Conservation (phyloP, 2,329 filamentous ascomycete genomes). For the Mariannaea sp. region DNA sequence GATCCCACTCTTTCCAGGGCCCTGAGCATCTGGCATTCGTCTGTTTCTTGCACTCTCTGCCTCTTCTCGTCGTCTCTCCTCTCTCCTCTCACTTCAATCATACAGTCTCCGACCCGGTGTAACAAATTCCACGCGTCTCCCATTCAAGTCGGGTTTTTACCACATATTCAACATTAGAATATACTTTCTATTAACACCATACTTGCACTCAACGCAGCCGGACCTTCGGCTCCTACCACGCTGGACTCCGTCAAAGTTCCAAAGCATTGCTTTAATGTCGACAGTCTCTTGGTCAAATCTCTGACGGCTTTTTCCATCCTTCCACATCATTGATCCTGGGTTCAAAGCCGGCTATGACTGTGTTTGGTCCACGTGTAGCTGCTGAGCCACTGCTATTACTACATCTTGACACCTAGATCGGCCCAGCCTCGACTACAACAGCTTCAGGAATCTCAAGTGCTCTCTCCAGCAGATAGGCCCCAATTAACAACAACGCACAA, state of each 20-base stretch:
- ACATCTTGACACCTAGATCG: slow-evolving; percentile 8
- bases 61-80: background rate
- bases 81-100: background rate
- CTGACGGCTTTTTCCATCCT: background rate
- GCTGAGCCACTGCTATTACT: slow-evolving; percentile 10
- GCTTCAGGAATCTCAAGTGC: background rate
- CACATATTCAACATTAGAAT: no score
- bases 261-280: no score
- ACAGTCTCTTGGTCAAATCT: background rate
- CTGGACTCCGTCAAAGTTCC: no score
- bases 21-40: no score
- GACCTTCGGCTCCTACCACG: no score
- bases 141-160: no score
- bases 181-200: no score
- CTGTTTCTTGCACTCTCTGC: background rate
- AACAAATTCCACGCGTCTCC: background rate
- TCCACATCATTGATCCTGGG: no score
- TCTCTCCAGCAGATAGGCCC: slow-evolving; percentile 14
- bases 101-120: background rate
- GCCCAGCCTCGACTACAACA: slow-evolving; percentile 2
- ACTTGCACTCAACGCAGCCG: no score
- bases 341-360: slow-evolving; percentile 20
- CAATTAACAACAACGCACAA: slow-evolving; percentile 13
- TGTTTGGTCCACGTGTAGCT: background rate
- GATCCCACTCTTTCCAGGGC: background rate